phyloP scores from a whole-genome alignment of 2,329 filamentous ascomycete genomes.

The Thelonectria olida region DNA sequence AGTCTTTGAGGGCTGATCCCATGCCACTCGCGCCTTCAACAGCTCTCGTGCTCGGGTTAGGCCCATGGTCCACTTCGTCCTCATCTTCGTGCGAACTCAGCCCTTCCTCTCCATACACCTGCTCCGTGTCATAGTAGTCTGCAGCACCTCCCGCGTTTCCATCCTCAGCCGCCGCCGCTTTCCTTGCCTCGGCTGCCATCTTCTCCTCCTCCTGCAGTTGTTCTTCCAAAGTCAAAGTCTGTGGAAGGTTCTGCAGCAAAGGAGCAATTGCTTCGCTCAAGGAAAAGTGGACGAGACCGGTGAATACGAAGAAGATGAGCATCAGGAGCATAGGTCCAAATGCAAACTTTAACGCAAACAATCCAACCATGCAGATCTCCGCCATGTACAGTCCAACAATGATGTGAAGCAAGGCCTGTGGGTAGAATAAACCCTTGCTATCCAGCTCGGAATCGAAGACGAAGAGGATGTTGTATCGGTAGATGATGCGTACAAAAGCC shows the following conservation, averaged over 20 bases:
- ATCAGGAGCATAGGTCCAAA: constrained; percentile 78
- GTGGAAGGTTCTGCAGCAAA: constrained; percentile 80
- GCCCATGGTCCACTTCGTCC: constrained; percentile 30
- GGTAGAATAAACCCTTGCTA: constrained; percentile 88
- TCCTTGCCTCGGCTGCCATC: constrained; percentile 53
- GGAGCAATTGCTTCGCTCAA: constrained; percentile 79
- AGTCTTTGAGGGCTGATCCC: constrained; percentile 43
- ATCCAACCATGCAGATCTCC: constrained; percentile 83
- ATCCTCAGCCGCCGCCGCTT: constrained; percentile 35
- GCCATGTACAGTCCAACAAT: constrained; percentile 85
- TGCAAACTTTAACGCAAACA: constrained; percentile 77
- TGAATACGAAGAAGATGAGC: constrained; percentile 79
- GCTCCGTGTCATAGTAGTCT: constrained; percentile 47
- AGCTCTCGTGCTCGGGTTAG: constrained; percentile 41
- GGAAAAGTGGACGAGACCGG: constrained; percentile 77
- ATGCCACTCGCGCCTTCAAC: constrained; percentile 51
- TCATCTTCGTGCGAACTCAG: constrained; percentile 41
- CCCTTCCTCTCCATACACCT: constrained; percentile 48
- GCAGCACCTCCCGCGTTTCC: constrained; percentile 38
- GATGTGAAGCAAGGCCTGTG: constrained; percentile 86
- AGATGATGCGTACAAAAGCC: constrained; percentile 84
- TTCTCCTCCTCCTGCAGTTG: constrained; percentile 56
- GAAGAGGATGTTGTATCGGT: constrained; percentile 90
- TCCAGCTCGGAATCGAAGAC: constrained; percentile 85
- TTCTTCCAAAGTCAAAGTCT: constrained; percentile 69